These are phyloP conservation scores for Boehmeria nivea DNA, from an alignment of 306 rosid genomes.

Conservation along the genomic window DNA sequence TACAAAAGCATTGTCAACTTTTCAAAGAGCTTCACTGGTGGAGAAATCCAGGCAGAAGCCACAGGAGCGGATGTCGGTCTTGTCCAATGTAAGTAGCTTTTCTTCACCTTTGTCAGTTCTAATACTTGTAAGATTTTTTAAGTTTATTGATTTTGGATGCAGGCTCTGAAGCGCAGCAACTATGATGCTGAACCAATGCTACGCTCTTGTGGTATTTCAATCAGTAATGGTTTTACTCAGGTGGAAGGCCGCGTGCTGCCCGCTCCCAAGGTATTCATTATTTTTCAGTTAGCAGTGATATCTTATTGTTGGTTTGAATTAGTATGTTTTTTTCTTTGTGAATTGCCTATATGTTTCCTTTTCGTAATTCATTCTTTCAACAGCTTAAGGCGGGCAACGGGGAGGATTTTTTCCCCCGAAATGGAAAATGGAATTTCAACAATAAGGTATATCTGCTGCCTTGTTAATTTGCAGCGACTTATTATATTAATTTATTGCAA, in stretches of 20 bases:
- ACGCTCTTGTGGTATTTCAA: constrained; percentile 53
- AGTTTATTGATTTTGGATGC: constrained; percentile 11
- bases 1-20: constrained; percentile 70
- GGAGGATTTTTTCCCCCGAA: constrained; percentile 74
- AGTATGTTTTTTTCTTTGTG: no score
- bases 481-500: background rate
- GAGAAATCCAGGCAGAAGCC: constrained; percentile 97
- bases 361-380: background rate
- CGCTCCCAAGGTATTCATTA: constrained; percentile 76
- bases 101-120: background rate
- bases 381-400: constrained; percentile 83
- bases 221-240: constrained; percentile 45
- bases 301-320: no score
- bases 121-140: background rate
- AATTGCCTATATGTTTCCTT: background rate
- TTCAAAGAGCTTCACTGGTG: constrained; percentile 76
- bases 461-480: background rate
- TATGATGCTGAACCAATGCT: constrained; percentile 79
- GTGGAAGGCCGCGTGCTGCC: constrained; percentile 86
- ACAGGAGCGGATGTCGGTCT: constrained; percentile 66
- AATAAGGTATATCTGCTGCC: constrained; percentile 47
- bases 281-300: background rate
- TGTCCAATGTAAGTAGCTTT: constrained; percentile 48
- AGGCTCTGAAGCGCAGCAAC: constrained; percentile 65
- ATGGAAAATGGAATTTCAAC: constrained; percentile 92